phyloP scores from a whole-genome alignment of 495 filamentous ascomycete genomes.

The Amniculicola lignicola region DNA sequence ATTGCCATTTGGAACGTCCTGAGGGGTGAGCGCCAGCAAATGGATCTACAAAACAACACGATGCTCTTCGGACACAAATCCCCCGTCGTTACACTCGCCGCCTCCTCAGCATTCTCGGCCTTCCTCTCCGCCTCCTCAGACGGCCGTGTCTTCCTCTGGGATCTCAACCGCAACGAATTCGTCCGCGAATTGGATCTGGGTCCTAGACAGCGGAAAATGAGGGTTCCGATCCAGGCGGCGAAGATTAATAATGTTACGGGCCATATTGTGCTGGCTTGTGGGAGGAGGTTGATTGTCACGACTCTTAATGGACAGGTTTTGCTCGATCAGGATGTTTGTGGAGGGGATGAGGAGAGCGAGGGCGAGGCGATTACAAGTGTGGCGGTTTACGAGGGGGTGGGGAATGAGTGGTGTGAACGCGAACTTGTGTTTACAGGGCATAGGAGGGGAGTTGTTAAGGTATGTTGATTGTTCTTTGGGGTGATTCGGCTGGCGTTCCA shows the following conservation, averaged over 20 bases:
- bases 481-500: too few species aligned
- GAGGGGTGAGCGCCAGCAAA: slow-evolving; percentile 54
- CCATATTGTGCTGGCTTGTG: slow-evolving; percentile 79
- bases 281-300: slow-evolving; percentile 69
- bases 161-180: slow-evolving; percentile 83
- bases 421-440: slow-evolving; percentile 88
- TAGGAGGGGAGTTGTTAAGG: slow-evolving; percentile 76
- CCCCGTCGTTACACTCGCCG: slow-evolving; percentile 74
- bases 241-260: slow-evolving; percentile 86
- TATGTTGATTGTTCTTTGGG: slow-evolving; percentile 25
- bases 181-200: slow-evolving; percentile 66
- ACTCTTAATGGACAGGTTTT: slow-evolving; percentile 83
- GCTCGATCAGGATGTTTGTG: slow-evolving; percentile 74
- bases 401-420: slow-evolving; percentile 89
- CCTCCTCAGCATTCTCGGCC: slow-evolving; percentile 81
- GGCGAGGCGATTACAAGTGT: slow-evolving; percentile 74
- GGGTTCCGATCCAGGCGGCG: slow-evolving; percentile 59
- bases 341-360: slow-evolving; percentile 55
- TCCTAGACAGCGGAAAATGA: slow-evolving; percentile 27
- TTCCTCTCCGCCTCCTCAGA: slow-evolving; percentile 77
- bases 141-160: slow-evolving; percentile 85
- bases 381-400: slow-evolving; percentile 88
- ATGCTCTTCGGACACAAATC: slow-evolving; percentile 86
- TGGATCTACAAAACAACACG: slow-evolving; percentile 76
- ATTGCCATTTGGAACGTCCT: slow-evolving; percentile 75